These are phyloP conservation scores for Mycena sp. DNA, from an alignment of 1,284 basidiomycete genomes.

Conservation along the genomic window DNA sequence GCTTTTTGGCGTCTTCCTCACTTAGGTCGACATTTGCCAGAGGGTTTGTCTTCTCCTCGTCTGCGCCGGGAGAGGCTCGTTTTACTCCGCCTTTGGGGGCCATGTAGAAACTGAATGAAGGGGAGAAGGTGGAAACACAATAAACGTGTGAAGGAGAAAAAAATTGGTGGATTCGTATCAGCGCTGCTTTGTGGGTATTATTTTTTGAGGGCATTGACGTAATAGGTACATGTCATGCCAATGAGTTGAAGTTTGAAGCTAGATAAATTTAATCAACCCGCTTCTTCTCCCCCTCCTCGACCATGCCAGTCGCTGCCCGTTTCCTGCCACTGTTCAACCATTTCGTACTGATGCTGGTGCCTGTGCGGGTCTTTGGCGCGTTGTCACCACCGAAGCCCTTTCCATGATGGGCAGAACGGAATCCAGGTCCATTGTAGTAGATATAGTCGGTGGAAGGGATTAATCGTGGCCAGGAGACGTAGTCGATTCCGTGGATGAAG, in stretches of 20 bases:
- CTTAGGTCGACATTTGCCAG: constrained; percentile 71
- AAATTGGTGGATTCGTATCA: background rate
- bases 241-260: background rate
- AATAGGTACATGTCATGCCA: too few species aligned
- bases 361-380: constrained; percentile 45
- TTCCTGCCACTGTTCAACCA: constrained; percentile 42
- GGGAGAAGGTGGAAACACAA: constrained; percentile 9
- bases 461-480: constrained; percentile 95
- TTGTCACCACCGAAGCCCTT: constrained; percentile 64
- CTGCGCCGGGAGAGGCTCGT: constrained; percentile 77
- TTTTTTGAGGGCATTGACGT: too few species aligned
- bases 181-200: background rate
- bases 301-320: constrained; percentile 35
- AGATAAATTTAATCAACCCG: constrained; percentile 63
- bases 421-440: constrained; percentile 89
- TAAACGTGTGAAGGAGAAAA: background rate
- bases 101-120: constrained; percentile 31
- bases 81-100: constrained; percentile 67
- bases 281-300: constrained; percentile 58
- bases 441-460: constrained; percentile 87
- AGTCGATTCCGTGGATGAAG: constrained; percentile 82
- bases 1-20: constrained; percentile 74
- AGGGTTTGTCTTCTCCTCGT: constrained; percentile 74
- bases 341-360: constrained; percentile 46
- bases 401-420: constrained; percentile 80